phyloP scores from a whole-genome alignment of 768 basidiomycete genomes.

The Suillus spraguei region DNA sequence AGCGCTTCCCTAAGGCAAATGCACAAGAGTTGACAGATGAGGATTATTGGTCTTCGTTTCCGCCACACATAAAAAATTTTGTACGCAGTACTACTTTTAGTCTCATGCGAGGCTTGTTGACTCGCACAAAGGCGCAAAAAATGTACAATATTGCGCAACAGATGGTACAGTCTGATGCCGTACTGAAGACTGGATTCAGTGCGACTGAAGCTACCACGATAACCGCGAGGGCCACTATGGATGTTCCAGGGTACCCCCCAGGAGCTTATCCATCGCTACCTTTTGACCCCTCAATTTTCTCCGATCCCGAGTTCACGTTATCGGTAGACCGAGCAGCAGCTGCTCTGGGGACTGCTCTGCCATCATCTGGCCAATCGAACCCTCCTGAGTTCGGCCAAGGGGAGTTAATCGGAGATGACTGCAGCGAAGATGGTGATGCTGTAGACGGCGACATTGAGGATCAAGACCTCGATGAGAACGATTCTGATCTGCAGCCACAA shows the following conservation, averaged over 20 bases:
- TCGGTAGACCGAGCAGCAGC: slow-evolving; percentile 53
- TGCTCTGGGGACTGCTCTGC: slow-evolving; percentile 32
- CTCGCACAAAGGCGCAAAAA: slow-evolving; percentile 51
- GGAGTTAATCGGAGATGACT: slow-evolving; percentile 42
- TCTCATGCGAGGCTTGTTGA: slow-evolving; percentile 32
- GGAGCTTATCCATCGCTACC: slow-evolving; percentile 45
- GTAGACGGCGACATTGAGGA: slow-evolving; percentile 45
- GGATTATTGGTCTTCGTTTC: slow-evolving; percentile 71
- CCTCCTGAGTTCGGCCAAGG: slow-evolving; percentile 38
- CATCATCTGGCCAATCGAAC: slow-evolving; percentile 33
- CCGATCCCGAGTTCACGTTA: slow-evolving; percentile 52
- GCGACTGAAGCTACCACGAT: slow-evolving; percentile 32
- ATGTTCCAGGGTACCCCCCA: slow-evolving; percentile 41
- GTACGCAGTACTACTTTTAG: slow-evolving; percentile 45
- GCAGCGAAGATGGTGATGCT: slow-evolving; percentile 52
- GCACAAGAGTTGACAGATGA: slow-evolving; percentile 45
- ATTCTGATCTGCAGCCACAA: slow-evolving; percentile 31
- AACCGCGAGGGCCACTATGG: slow-evolving; percentile 16
- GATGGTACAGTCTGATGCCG: slow-evolving; percentile 51
- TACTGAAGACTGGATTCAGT: slow-evolving; percentile 39
- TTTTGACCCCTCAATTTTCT: slow-evolving; percentile 55
- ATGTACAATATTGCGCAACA: slow-evolving; percentile 73
- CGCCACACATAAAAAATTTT: slow-evolving; percentile 68
- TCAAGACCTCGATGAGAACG: slow-evolving; percentile 33
- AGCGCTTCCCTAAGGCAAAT: slow-evolving; percentile 23